Evolutionary conservation across 192 early-diverging fungal genomes (phyloP).

Genomic region (Mortierella antarctica): DNA sequence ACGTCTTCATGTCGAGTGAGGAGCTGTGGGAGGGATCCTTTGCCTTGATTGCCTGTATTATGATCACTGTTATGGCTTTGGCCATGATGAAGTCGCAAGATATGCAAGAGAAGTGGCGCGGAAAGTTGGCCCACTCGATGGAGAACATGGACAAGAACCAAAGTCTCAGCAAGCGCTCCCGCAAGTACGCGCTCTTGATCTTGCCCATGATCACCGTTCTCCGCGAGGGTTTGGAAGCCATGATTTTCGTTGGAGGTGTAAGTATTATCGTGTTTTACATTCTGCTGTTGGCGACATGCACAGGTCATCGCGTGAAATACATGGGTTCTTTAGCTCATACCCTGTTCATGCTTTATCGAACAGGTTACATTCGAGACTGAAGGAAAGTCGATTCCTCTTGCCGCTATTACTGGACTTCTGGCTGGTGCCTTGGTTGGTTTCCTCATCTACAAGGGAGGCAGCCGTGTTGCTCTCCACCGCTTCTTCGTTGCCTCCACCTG

Average conservation of each 20-base stretch:
- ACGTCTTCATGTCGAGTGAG: constrained; percentile 60
- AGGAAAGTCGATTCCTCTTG: constrained; percentile 81
- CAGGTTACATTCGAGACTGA: constrained; percentile 71
- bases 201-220: constrained; percentile 88
- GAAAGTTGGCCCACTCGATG: constrained; percentile 66
- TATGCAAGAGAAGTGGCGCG: constrained; percentile 84
- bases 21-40: constrained; percentile 89
- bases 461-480: constrained; percentile 74
- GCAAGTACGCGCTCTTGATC: constrained; percentile 79
- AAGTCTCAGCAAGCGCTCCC: constrained; percentile 29
- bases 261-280: constrained; percentile 11
- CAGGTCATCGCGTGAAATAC: too few species aligned
- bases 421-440: constrained; percentile 77
- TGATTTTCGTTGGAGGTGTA: constrained; percentile 91
- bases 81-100: constrained; percentile 80
- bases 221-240: constrained; percentile 90
- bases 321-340: too few species aligned
- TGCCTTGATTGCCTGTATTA: constrained; percentile 75
- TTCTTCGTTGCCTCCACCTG: constrained; percentile 82
- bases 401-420: constrained; percentile 77
- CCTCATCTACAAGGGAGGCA: constrained; percentile 78
- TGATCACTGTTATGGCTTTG: constrained; percentile 86
- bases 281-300: background rate
- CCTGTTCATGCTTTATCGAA: background rate
- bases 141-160: constrained; percentile 52